Evolutionary conservation across 768 basidiomycete species (phyloP), one percentile per base, ranked within the genome.

Genomic region (Tylopilus sp.): DNA sequence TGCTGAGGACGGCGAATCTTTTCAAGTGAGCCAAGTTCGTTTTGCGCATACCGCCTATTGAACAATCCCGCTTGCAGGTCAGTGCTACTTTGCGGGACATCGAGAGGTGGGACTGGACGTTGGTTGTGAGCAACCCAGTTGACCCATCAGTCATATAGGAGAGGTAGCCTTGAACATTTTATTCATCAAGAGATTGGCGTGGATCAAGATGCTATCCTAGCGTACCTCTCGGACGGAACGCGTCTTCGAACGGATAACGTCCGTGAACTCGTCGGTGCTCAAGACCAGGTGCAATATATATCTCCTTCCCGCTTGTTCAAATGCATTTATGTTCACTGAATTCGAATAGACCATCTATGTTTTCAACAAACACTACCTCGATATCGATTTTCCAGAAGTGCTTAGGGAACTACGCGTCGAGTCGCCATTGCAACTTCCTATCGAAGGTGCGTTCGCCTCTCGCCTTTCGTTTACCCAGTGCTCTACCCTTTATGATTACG

Each of bases 291-390:
- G 45, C 46, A 77, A n/a, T 8, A 38, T 24, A 42, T 33, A 11
- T 33, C 5, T 26, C 7, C 29, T 3, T 26, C 9, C 37, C 33
- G 30, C 26, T 11, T 22, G 9, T 29, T 13, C 11, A 30, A 9
- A 21, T 29, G 14, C 31, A 26, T n/a, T 42, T 13, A 44, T 53
- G 16, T 44, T 61, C 42, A 50, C 48, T 74, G 14, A 21, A n/a
- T 3, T 24, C 34, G 21, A 16, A 37, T 24, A 82, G 90, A 77
- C 82, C 8, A 86, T 93, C 55, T 92, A 82, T 62, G 87, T 92
- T 6, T 93, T 89, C 72, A 92, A 92, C 71, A 90, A 89, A 63
- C 75, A 80, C 62, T 88, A 87, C 61, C 78, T 93, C 33, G 88
- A 89, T 57, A 74, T 82, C 40, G 83, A 86, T 45, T 50, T 87